Base-by-base conservation (phyloP, 1,284 basidiomycete genomes). In the Schizophyllum commune region DNA sequence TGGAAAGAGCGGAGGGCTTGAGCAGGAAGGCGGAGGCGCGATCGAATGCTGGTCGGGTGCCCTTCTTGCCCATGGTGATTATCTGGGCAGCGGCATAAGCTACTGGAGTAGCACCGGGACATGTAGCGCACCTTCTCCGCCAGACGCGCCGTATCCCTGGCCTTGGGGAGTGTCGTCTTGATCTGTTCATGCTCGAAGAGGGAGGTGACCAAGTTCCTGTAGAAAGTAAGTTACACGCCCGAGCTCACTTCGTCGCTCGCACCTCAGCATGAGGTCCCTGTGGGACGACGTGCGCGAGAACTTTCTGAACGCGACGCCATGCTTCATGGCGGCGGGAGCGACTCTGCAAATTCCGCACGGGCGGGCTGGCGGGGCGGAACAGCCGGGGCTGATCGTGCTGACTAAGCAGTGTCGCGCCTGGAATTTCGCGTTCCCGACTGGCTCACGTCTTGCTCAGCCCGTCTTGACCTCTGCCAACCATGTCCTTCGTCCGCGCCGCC, bases 111-210 rank as follows among this genome's bases (percentile, higher is more conserved):
- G 5, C 56, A 11, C 15, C 5, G 22, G 47, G 5, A 56, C 22
- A 60, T 15, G 57, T 20, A 20, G 32, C 15, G 61, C 65, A 93
- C 93, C 85, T 97, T 97, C 73, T 99, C 97, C 52, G 95, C 95
- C 60, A 97, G 77, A 65, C 93, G 84, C 9, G 93, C 92, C 4
- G 95, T 81, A 71, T 98, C 95, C 72, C 92, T 90, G 1, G 97
- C 97, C 75, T 99, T 99, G 21, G 97, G 91, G 32, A 98, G 78
- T 0, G 97, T 99, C 5, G 97, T 99, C 72, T 91, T 91, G 73
- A 99, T 96, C 70, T 94, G 90, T 72, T 98, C 94, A 76, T 99
- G 95, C 72, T 98, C 86, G 63, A 99, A 84, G 56, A 99, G 83
- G 15, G 95, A 96, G 19, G 94, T 92, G 67, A 99, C 96, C 60